Base-by-base conservation (phyloP, 805 yeast species). In the Scheffersomyces amazonensis region DNA sequence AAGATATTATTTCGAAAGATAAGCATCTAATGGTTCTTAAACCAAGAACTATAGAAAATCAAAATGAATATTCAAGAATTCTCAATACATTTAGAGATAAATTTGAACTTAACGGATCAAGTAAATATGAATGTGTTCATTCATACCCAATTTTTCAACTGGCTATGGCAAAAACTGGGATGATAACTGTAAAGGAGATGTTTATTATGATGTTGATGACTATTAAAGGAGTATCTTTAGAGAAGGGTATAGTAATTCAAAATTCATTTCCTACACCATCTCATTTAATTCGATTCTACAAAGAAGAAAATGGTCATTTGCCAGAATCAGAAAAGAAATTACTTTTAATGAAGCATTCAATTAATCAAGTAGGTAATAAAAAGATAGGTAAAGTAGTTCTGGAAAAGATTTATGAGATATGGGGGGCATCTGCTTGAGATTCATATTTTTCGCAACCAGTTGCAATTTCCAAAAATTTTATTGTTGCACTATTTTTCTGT, bases 161-260 rank as follows among this genome's bases (percentile, higher is more conserved):
- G 4, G 70, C 82, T 22, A 61, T 93, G 58, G 77, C 83, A 3
- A 93, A 93, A 54, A 71, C 84, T 2, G 77, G 76, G 18, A 64
- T 82, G 67, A 67, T 75, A 52, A 85, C 96, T 0, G 78, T 87
- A 0, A 79, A 78, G 32, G 96, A 91, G 44, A 63, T 87, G 50
- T 91, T 80, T 49, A 63, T 88, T 2, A 69, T 76, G 32, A 80
- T 88, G 82, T 71, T 93, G 16, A 78, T 89, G 83, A 76, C 89
- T 2, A 73, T 85, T 2, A 74, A 77, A 43, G 99, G 98, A 0
- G 70, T 93, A 1, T 79, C 96, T 0, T 62, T 87, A 21, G 97
- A 91, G 45, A 88, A 86, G 54, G 99, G 99, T 0, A 54, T 79
- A 8, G 78, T 78, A 6, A 80, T 93, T 8, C 97, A 90, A 59